A percentile compares a stretch with the other conserved stretches of the same genome.
These are phyloP conservation scores for Coemansia sp. DNA, from an alignment of 192 early-diverging fungal genomes.

Conservation along the genomic window DNA sequence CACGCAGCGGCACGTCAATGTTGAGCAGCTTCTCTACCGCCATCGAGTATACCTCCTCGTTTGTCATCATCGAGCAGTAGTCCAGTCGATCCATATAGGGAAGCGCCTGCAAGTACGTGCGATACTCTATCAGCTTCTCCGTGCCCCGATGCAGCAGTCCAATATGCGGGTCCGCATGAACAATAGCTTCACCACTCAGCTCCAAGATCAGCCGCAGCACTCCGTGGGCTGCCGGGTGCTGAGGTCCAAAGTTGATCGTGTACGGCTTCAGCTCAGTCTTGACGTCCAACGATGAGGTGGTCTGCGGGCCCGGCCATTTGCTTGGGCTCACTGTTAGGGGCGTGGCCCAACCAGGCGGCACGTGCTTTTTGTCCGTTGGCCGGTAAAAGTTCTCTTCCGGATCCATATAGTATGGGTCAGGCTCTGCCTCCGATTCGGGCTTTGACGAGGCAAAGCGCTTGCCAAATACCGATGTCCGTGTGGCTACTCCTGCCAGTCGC, in stretches of 20 bases:
- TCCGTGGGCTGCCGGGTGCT: conserved; percentile 98
- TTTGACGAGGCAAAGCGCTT: conserved; percentile 18
- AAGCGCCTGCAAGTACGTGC: conserved; percentile 95
- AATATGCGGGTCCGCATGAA: conserved; percentile 95
- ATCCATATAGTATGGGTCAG: conserved; percentile 15
- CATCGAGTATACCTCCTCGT: conserved; percentile 96
- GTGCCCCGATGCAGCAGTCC: conserved; percentile 97
- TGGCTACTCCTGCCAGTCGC: not conserved
- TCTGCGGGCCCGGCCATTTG: conserved; percentile 45
- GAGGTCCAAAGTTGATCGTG: conserved; percentile 99
- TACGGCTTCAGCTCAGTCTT: conserved; percentile 65
- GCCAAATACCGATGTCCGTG: not conserved
- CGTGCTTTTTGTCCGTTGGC: conserved; percentile 26
- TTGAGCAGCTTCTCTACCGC: conserved; percentile 98
- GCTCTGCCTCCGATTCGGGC: not conserved
- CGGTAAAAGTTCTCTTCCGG: conserved; percentile 31
- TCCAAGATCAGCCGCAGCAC: conserved; percentile 93
- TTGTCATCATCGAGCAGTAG: conserved; percentile 99
- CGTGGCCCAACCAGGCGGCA: conserved; percentile 42
- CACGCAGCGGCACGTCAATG: conserved; percentile 90
- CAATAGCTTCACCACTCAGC: conserved; percentile 86
- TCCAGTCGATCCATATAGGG: conserved; percentile 99
- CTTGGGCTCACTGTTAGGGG: conserved; percentile 40
- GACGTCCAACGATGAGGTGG: conserved; percentile 22
- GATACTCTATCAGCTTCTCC: conserved; percentile 99